Evolutionary conservation across 2,329 filamentous ascomycete genomes (phyloP).

Genomic region (Ceratocystis cacaofunesta): DNA sequence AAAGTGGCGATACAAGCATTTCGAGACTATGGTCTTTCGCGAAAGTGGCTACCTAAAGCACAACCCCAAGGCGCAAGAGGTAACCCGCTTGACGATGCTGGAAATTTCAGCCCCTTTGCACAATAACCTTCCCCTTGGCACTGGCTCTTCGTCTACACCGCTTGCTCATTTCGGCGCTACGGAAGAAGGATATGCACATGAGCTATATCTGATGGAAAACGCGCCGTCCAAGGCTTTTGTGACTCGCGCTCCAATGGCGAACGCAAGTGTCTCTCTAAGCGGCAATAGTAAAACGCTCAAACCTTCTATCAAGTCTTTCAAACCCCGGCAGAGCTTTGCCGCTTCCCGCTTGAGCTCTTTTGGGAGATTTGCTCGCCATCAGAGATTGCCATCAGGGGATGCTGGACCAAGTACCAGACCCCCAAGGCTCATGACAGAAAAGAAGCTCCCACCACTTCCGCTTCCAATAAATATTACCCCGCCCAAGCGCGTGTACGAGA

Average conservation of each 20-base stretch:
- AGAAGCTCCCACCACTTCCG: constrained; percentile 9
- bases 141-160: neutral
- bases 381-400: constrained; percentile 13
- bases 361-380: neutral
- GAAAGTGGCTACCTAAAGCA: constrained; percentile 22
- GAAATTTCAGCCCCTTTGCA: constrained; percentile 31
- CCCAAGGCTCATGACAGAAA: neutral
- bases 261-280: neutral
- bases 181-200: constrained; percentile 6
- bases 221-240: constrained; percentile 19
- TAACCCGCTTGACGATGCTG: constrained; percentile 22
- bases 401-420: neutral
- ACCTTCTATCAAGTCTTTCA: neutral
- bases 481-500: neutral
- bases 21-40: constrained; percentile 25
- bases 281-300: neutral
- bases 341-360: neutral
- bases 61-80: constrained; percentile 23
- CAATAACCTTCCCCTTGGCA: constrained; percentile 15
- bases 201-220: constrained; percentile 16
- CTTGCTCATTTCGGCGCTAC: constrained; percentile 16
- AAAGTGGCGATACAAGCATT: constrained; percentile 28
- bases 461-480: neutral
- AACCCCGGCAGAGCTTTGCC: neutral
- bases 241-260: neutral